Evolutionary conservation across 192 early-diverging fungal species (phyloP), one percentile per base, ranked within the genome.

Genomic region (Coemansia sp.): DNA sequence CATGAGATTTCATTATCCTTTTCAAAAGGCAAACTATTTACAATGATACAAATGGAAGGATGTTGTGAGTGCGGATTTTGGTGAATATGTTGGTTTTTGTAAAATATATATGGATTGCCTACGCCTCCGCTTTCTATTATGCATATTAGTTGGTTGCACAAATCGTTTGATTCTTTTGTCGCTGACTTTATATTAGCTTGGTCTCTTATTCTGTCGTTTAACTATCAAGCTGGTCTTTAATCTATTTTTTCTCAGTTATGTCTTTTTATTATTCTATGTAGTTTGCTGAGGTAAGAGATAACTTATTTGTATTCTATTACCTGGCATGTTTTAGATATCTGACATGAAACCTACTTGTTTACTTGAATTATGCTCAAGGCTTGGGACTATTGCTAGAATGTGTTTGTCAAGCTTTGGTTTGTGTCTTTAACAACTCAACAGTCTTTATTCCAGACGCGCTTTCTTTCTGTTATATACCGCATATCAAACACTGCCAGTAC

Each of bases 1-100:
- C 60, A 62, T 52, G 60, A 50, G 60, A 32, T 52, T 41, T 52
- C 26, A 38, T 57, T 57, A 19, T 38, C 55, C 7, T 28, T 57
- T 16, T 38, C 32, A 28, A 38, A 57, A 30, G n/a, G 55, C 26
- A n/a, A 22, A 57, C 38, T 57, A 18, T 28, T 57, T 28, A 23
- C 18, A 31, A 54, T 9, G 52, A 6, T 27, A 23, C 52, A 3
- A 18, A 26, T 26, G 21, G 8, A 6, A 25, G 50, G 21, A 7
- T 26, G 52, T 28, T 10, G 52, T 25, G 9, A 24, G 52, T 18
- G 28, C 52, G 50, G 23, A 26, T 28, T 23, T 28, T 28, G 25
- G 24, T 25, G 25, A 54, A 54, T 54, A 18, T 16, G 38, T 44
- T 3, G n/a, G 38, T 3, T 44, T 14, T 44, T 44, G 12, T 14